A percentile compares a stretch with the other conserved stretches of the same genome.
These are phyloP conservation scores for Dipteronia sinensis DNA, from an alignment of 345 rosid species.

Conservation along the genomic window DNA sequence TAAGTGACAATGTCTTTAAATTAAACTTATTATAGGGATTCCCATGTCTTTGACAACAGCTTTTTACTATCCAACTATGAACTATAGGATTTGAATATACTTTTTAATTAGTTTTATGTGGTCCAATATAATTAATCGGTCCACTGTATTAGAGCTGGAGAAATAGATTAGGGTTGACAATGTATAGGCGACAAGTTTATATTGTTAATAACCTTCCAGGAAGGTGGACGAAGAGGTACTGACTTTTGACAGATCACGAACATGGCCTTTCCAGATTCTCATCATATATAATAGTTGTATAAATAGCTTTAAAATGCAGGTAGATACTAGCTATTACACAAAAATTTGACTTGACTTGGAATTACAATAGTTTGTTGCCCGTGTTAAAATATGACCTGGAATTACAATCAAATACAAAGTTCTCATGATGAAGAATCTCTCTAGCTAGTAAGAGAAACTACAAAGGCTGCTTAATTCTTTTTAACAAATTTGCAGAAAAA, in stretches of 20 bases:
- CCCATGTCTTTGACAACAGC: not conserved
- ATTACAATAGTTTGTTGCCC: not conserved
- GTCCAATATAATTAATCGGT: not conserved
- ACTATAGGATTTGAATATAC: too few relatives aligned
- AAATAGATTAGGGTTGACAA: too few relatives aligned
- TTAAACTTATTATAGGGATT: not conserved
- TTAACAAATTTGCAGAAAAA: too few relatives aligned
- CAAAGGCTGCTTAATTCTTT: too few relatives aligned
- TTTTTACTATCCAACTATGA: not conserved
- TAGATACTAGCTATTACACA: not conserved
- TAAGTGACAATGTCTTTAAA: not conserved
- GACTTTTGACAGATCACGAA: constrained; percentile 9
- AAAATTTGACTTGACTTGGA: not conserved
- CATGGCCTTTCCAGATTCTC: constrained; percentile 8
- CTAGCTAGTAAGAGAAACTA: not conserved
- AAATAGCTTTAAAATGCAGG: constrained; percentile 8
- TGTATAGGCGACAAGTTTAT: not conserved
- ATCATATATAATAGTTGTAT: constrained; percentile 5
- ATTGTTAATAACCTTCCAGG: not conserved
- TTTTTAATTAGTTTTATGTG: too few relatives aligned
- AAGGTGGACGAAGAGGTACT: not conserved
- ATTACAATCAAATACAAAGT: not conserved
- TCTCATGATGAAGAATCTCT: too few relatives aligned
- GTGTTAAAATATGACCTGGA: not conserved
- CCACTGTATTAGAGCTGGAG: not conserved